A percentile compares a stretch with the other conserved stretches of the same genome.
Conservation (phyloP, 352 stramenopile species). For the Globisporangium solare region DNA sequence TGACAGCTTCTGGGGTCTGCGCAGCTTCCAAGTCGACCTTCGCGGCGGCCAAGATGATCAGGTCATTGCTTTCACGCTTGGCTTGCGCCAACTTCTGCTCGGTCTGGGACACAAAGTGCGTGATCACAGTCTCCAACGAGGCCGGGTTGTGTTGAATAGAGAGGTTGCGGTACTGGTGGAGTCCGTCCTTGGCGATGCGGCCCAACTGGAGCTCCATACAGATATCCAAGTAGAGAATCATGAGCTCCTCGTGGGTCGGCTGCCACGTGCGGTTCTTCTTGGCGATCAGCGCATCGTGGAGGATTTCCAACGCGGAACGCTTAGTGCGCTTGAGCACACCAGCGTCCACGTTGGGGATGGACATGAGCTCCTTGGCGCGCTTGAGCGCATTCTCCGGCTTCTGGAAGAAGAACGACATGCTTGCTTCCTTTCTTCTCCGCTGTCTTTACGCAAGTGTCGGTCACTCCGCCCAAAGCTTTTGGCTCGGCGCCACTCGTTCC, state of each 20-base stretch:
- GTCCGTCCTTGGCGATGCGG: conserved; percentile 95
- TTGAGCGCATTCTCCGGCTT: conserved; percentile 92
- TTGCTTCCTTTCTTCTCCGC: background rate
- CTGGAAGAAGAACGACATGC: conserved; percentile 85
- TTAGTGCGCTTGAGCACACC: conserved; percentile 77
- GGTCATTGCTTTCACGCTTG: conserved; percentile 83
- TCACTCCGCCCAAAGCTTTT: too few relatives aligned
- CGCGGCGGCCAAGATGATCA: conserved; percentile 76
- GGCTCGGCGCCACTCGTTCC: too few relatives aligned
- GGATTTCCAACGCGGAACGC: conserved; percentile 75
- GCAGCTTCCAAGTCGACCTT: conserved; percentile 90
- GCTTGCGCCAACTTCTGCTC: conserved; percentile 85
- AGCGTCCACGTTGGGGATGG: conserved; percentile 68
- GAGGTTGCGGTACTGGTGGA: conserved; percentile 98
- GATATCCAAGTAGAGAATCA: conserved; percentile 95
- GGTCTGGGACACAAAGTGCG: conserved; percentile 89
- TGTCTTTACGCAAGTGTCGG: too few relatives aligned
- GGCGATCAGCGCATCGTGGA: conserved; percentile 93
- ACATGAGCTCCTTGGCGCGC: conserved; percentile 83
- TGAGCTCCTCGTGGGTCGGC: conserved; percentile 96
- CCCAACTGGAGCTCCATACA: conserved; percentile 93
- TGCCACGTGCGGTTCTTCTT: conserved; percentile 97
- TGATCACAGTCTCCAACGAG: conserved; percentile 94
- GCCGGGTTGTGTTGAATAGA: conserved; percentile 92
- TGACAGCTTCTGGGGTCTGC: conserved; percentile 93